Conservation (phyloP, 495 filamentous ascomycete species). For the Geoglossum glabrum region DNA sequence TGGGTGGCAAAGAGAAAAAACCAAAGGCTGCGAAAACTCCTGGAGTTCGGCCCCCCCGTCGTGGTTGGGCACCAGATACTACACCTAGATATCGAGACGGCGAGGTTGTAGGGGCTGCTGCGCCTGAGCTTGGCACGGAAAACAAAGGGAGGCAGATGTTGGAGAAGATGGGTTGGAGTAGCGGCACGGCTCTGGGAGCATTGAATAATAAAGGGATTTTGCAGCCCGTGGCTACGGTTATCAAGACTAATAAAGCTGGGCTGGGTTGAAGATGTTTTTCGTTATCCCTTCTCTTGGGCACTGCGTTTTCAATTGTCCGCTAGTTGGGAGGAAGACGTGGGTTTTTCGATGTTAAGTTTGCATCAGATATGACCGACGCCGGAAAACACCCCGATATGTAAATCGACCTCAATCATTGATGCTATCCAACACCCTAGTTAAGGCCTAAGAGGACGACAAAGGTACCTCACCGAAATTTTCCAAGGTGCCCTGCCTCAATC, state of each 20-base stretch:
- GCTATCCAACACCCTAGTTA: too few species aligned
- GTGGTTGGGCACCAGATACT: slow-evolving; percentile 14
- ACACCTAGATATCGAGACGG: slow-evolving; percentile 54
- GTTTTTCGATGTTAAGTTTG: too few species aligned
- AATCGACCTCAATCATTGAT: too few species aligned
- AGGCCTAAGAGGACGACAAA: too few species aligned
- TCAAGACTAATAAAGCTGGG: slow-evolving; percentile 71
- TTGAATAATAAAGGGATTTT: slow-evolving; percentile 72
- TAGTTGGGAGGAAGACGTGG: background rate
- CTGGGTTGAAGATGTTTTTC: slow-evolving; percentile 31
- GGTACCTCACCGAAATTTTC: too few species aligned
- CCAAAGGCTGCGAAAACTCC: slow-evolving; percentile 1
- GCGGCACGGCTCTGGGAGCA: slow-evolving; percentile 70
- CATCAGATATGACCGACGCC: too few species aligned
- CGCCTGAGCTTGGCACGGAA: slow-evolving; percentile 62
- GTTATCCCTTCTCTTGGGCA: background rate
- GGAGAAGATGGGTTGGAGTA: slow-evolving; percentile 94
- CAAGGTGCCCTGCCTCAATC: too few species aligned
- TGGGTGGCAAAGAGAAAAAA: slow-evolving; percentile 13
- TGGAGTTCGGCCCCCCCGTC: slow-evolving; percentile 10
- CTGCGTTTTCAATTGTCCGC: background rate
- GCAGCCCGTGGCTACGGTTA: slow-evolving; percentile 66
- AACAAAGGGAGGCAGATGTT: slow-evolving; percentile 78
- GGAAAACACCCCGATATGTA: too few species aligned
- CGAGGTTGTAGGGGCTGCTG: slow-evolving; percentile 70